phyloP scores from a whole-genome alignment of 2,329 filamentous ascomycete genomes.

The Rachicladosporium sp. region DNA sequence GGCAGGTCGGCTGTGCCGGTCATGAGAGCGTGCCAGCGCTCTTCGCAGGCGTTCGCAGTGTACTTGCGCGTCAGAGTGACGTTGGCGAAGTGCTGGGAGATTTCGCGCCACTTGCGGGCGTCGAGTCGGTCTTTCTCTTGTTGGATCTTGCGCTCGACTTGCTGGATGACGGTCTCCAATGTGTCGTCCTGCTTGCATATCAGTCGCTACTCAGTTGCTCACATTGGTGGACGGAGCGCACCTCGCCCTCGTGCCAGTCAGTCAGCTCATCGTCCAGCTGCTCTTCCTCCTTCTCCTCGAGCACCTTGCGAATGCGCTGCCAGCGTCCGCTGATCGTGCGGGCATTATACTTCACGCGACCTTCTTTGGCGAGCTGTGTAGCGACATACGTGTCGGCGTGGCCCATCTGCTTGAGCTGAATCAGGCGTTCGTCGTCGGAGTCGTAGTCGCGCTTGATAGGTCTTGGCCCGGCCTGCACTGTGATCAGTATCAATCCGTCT shows the following conservation, averaged over 20 bases:
- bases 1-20: constrained; percentile 34
- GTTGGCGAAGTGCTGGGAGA: constrained; percentile 27
- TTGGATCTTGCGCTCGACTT: constrained; percentile 32
- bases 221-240: too few relatives aligned
- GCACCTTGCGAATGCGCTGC: constrained; percentile 31
- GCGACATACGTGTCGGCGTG: constrained; percentile 34
- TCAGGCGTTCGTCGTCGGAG: constrained; percentile 35
- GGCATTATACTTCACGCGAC: constrained; percentile 30
- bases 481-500: too few relatives aligned
- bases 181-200: constrained; percentile 33
- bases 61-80: constrained; percentile 15
- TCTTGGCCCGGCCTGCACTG: constrained; percentile 25
- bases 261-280: constrained; percentile 34
- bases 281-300: constrained; percentile 32
- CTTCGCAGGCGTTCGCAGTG: constrained; percentile 31
- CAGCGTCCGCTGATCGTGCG: constrained; percentile 39
- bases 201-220: too few relatives aligned
- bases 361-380: constrained; percentile 29
- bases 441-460: constrained; percentile 33
- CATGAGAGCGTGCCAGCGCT: constrained; percentile 29
- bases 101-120: constrained; percentile 30
- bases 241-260: constrained; percentile 39
- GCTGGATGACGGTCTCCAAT: constrained; percentile 28
- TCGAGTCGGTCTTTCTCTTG: constrained; percentile 28
- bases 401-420: constrained; percentile 30